phyloP scores from a whole-genome alignment of 208 protist genomes.

The Tritrichomonas foetus region DNA sequence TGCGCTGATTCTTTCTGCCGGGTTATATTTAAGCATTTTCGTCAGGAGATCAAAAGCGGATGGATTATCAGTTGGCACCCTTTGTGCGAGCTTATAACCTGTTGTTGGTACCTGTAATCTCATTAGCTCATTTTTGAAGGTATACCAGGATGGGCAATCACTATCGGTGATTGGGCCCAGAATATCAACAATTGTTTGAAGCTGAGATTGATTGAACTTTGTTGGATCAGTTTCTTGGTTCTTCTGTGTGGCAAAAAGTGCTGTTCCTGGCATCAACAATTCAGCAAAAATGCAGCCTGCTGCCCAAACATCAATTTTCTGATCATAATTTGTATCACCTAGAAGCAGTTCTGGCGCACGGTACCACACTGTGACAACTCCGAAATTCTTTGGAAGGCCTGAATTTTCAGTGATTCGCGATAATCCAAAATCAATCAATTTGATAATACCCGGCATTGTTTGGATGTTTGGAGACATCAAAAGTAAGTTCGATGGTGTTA shows the following conservation, averaged over 20 bases:
- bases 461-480: background rate
- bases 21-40: slow-evolving; percentile 28
- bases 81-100: background rate
- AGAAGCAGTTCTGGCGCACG: background rate
- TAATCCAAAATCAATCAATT: slow-evolving; percentile 35
- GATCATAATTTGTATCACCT: background rate
- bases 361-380: slow-evolving; percentile 34
- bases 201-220: slow-evolving; percentile 2
- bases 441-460: background rate
- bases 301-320: background rate
- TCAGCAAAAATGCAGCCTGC: slow-evolving; percentile 34
- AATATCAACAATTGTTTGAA: background rate
- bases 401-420: background rate
- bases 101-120: background rate
- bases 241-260: background rate
- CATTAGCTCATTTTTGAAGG: background rate
- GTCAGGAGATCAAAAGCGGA: background rate
- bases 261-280: background rate
- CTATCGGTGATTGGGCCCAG: background rate
- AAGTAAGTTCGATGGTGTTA: background rate
- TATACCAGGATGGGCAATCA: background rate
- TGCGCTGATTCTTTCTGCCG: background rate
- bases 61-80: background rate
- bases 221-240: background rate
- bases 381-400: background rate